Conservation (phyloP, 306 rosid species). For the Carpinus viminea region DNA sequence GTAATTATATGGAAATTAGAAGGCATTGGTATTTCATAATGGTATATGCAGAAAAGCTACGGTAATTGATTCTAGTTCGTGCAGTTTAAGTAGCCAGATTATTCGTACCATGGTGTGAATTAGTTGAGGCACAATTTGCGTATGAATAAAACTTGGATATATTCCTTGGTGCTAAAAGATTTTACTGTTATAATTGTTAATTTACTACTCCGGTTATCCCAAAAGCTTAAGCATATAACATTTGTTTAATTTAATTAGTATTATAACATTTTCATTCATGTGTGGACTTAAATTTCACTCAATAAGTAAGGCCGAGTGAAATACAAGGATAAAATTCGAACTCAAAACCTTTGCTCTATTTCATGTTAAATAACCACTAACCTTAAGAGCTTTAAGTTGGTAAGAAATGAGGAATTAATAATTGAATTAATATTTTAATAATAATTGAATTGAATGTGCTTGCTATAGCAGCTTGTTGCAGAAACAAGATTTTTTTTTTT, state of each 20-base stretch:
- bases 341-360: too few relatives aligned
- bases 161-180: neutral
- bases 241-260: too few relatives aligned
- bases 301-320: too few relatives aligned
- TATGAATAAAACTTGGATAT: neutral
- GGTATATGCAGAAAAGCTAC: neutral
- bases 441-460: neutral
- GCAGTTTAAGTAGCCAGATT: constrained; percentile 3
- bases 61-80: neutral
- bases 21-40: neutral
- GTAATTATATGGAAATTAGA: neutral
- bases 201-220: too few relatives aligned
- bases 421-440: too few relatives aligned
- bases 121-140: neutral
- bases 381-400: too few relatives aligned
- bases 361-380: too few relatives aligned
- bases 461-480: neutral
- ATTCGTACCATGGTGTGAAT: neutral
- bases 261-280: too few relatives aligned
- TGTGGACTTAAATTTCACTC: too few relatives aligned
- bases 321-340: too few relatives aligned
- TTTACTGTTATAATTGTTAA: neutral
- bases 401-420: too few relatives aligned
- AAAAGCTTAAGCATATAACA: too few relatives aligned
- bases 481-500: neutral